Percentiles rank a stretch among this genome's conserved stretches.
phyloP scores from a whole-genome alignment of 2,329 filamentous ascomycete genomes.

The Verruconis gallopava region DNA sequence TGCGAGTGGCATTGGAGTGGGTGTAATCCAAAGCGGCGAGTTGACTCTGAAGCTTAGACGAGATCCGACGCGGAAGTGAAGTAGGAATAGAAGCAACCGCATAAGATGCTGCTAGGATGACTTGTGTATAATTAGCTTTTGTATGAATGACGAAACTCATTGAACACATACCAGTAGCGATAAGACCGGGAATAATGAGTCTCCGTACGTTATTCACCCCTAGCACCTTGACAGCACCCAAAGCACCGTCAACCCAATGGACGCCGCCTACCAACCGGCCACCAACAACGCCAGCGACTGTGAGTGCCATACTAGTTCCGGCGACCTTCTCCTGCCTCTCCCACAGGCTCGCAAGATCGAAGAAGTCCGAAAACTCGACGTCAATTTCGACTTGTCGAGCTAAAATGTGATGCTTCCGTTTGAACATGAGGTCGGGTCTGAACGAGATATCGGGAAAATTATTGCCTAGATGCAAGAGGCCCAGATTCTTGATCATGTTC shows the following conservation, averaged over 20 bases:
- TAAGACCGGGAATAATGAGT: slow-evolving; percentile 66
- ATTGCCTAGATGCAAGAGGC: slow-evolving; percentile 75
- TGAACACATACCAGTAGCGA: slow-evolving; percentile 58
- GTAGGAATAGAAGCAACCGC: slow-evolving; percentile 76
- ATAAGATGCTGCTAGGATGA: slow-evolving; percentile 63
- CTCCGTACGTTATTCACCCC: slow-evolving; percentile 69
- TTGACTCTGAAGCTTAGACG: slow-evolving; percentile 69
- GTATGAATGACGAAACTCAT: no score
- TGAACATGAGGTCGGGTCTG: slow-evolving; percentile 89
- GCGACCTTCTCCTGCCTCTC: slow-evolving; percentile 91
- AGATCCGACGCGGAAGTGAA: slow-evolving; percentile 75
- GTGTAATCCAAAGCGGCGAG: slow-evolving; percentile 81
- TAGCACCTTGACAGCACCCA: slow-evolving; percentile 68
- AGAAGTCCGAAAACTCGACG: slow-evolving; percentile 84
- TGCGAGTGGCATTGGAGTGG: slow-evolving; percentile 73
- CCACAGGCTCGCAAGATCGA: slow-evolving; percentile 70
- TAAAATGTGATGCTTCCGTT: slow-evolving; percentile 63
- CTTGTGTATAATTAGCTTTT: slow-evolving; percentile 30
- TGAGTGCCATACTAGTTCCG: slow-evolving; percentile 88
- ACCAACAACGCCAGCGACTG: slow-evolving; percentile 74
- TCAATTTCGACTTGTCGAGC: slow-evolving; percentile 78
- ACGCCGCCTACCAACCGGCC: slow-evolving; percentile 69
- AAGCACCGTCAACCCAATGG: slow-evolving; percentile 77
- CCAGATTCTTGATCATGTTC: slow-evolving; percentile 75
- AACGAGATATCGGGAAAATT: slow-evolving; percentile 79